Percentiles rank a stretch among this genome's conserved stretches.
Evolutionary conservation across 2,329 filamentous ascomycete species (phyloP).

Genomic region (Corniculantispora saksenae): DNA sequence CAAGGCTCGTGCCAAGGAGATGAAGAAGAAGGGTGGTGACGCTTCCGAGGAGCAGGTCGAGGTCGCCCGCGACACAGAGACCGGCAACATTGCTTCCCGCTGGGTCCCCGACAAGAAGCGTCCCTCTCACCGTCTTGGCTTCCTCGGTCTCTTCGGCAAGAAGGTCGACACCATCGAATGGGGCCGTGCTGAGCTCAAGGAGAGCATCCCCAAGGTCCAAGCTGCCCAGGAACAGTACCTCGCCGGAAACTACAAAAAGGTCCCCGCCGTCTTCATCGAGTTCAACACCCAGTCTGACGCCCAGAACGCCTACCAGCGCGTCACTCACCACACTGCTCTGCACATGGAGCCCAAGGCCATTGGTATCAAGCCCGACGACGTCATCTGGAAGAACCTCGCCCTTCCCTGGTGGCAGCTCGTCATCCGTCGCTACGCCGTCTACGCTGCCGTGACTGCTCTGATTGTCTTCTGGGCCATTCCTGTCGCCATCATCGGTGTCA

Average conservation of each 20-base stretch:
- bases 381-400: conserved; percentile 81
- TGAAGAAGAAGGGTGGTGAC: conserved; percentile 34
- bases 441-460: conserved; percentile 67
- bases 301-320: conserved; percentile 79
- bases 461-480: conserved; percentile 85
- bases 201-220: conserved; percentile 66
- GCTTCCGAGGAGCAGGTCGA: conserved; percentile 32
- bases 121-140: conserved; percentile 67
- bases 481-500: conserved; percentile 76
- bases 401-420: conserved; percentile 74
- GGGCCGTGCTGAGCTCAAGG: conserved; percentile 60
- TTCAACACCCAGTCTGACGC: conserved; percentile 81
- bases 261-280: conserved; percentile 87
- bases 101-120: conserved; percentile 69
- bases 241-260: conserved; percentile 61
- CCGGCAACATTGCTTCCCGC: conserved; percentile 63
- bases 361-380: conserved; percentile 75
- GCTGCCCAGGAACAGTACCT: conserved; percentile 64
- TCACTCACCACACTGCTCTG: conserved; percentile 77
- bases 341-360: conserved; percentile 86
- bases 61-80: conserved; percentile 62
- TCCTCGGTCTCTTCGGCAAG: conserved; percentile 63
- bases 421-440: conserved; percentile 64
- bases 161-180: conserved; percentile 86
- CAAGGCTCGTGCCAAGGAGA: conserved; percentile 37